Percentiles rank a stretch among this genome's conserved stretches.
Evolutionary conservation across 495 filamentous ascomycete species (phyloP).

Genomic region (Penicillium desertorum): DNA sequence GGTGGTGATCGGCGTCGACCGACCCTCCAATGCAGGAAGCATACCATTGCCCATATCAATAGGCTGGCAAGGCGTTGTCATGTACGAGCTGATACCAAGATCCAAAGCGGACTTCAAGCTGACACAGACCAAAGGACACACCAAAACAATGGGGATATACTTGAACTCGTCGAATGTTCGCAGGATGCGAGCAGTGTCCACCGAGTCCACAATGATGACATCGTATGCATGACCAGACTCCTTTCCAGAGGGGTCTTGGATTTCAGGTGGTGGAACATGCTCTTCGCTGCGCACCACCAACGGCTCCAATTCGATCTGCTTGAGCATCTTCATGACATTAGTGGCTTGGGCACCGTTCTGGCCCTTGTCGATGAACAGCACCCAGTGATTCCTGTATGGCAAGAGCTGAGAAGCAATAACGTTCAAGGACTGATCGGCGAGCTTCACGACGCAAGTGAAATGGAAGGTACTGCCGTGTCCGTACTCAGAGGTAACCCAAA

Average conservation of each 20-base stretch:
- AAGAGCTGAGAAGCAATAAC: slow-evolving; percentile 79
- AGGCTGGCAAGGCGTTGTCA: slow-evolving; percentile 93
- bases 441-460: slow-evolving; percentile 91
- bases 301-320: slow-evolving; percentile 74
- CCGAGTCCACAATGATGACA: slow-evolving; percentile 96
- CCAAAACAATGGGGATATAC: slow-evolving; percentile 91
- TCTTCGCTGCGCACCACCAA: slow-evolving; percentile 71
- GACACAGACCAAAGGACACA: slow-evolving; percentile 87
- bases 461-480: slow-evolving; percentile 93
- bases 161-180: slow-evolving; percentile 91
- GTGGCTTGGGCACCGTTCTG: slow-evolving; percentile 69
- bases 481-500: slow-evolving; percentile 94
- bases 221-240: slow-evolving; percentile 75
- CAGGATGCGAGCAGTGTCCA: slow-evolving; percentile 81
- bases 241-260: slow-evolving; percentile 52
- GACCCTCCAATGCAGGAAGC: slow-evolving; percentile 91
- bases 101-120: slow-evolving; percentile 93
- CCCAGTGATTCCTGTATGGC: slow-evolving; percentile 83
- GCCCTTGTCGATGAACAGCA: slow-evolving; percentile 94
- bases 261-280: slow-evolving; percentile 60
- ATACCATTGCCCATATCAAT: slow-evolving; percentile 97
- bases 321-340: slow-evolving; percentile 80
- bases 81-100: slow-evolving; percentile 94
- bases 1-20: slow-evolving; percentile 85
- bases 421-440: slow-evolving; percentile 77